phyloP scores from a whole-genome alignment of 768 basidiomycete genomes.

The Mycena olivaceomarginata region DNA sequence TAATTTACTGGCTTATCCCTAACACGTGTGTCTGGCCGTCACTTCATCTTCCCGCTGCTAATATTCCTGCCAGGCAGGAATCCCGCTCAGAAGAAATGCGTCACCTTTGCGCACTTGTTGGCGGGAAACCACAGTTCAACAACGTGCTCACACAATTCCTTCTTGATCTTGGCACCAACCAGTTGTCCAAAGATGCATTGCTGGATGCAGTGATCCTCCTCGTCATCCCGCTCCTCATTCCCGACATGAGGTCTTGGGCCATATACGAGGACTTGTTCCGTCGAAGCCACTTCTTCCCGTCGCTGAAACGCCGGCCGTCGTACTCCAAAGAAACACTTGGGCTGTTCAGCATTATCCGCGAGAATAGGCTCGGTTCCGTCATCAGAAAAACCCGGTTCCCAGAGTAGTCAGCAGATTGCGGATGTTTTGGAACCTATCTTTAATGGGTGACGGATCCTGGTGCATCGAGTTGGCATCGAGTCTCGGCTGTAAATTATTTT shows the following conservation, averaged over 20 bases:
- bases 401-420: conserved; percentile 17
- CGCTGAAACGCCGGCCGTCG: conserved; percentile 3
- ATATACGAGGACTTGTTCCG: conserved; percentile 33
- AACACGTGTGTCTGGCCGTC: conserved; percentile 21
- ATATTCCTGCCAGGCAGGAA: neutral
- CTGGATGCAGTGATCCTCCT: conserved; percentile 27
- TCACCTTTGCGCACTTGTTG: conserved; percentile 8
- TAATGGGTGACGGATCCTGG: neutral
- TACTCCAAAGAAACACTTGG: conserved; percentile 27
- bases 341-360: conserved; percentile 17
- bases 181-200: conserved; percentile 2
- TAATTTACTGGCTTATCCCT: conserved; percentile 34
- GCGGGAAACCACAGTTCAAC: neutral
- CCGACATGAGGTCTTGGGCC: conserved; percentile 3
- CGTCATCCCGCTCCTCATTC: conserved; percentile 25
- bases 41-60: neutral
- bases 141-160: conserved; percentile 4
- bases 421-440: conserved; percentile 28
- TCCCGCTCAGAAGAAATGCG: neutral
- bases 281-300: conserved; percentile 29
- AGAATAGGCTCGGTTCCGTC: neutral
- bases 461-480: neutral
- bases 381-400: neutral
- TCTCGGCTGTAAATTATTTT: neutral
- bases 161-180: conserved; percentile 9